phyloP scores from a whole-genome alignment of 257 asterid species.

The Anisodus tanguticus region DNA sequence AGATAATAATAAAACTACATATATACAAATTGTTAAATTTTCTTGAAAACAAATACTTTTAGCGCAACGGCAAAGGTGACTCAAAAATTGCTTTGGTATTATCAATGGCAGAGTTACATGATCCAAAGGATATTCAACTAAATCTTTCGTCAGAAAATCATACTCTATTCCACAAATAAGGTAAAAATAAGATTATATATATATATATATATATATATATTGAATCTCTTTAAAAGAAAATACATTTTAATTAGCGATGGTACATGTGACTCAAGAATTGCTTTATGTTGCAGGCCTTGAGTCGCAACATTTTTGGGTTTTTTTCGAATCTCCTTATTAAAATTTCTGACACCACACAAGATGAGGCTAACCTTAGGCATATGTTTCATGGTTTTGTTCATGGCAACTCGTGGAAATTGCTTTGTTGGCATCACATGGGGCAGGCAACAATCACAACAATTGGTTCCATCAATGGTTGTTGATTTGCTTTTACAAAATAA shows the following conservation, averaged over 20 bases:
- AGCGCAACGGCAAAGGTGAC: neutral
- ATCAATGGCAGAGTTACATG: neutral
- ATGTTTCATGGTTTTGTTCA: neutral
- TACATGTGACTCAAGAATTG: neutral
- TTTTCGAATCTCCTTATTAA: neutral
- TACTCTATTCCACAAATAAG: neutral
- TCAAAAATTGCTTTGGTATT: neutral
- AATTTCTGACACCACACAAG: neutral
- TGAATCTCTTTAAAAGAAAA: too few relatives aligned
- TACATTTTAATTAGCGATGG: too few relatives aligned
- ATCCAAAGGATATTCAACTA: neutral
- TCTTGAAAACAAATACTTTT: neutral
- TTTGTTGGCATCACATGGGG: constrained; percentile 48
- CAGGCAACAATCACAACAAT: constrained; percentile 37
- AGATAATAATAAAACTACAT: neutral
- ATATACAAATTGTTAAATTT: neutral
- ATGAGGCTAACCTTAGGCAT: neutral
- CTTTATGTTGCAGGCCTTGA: neutral
- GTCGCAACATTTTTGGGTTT: neutral
- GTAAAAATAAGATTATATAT: too few relatives aligned
- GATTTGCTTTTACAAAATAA: constrained; percentile 42
- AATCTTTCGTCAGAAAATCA: neutral
- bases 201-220: too few relatives aligned
- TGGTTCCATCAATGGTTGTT: constrained; percentile 50
- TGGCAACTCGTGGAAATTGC: constrained; percentile 3